These are phyloP conservation scores for Aspergillus tanneri DNA, from an alignment of 2,329 filamentous ascomycete genomes.

Conservation along the genomic window DNA sequence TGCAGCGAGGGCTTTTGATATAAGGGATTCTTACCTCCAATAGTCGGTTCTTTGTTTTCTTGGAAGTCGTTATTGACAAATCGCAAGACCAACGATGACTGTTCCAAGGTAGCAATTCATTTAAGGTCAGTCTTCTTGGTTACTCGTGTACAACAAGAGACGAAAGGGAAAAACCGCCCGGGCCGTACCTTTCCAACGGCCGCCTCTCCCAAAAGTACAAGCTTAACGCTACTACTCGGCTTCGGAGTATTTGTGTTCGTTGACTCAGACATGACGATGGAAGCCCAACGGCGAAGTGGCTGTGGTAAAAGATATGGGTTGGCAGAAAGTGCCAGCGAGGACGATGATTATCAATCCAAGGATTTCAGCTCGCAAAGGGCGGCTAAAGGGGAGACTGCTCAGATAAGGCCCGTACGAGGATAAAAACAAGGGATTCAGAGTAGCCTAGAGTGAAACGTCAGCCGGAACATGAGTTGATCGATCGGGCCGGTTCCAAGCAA, in stretches of 20 bases:
- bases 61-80: conserved; percentile 99
- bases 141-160: conserved; percentile 19
- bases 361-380: conserved; percentile 25
- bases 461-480: conserved; percentile 17
- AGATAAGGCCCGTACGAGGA: background rate
- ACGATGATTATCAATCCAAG: conserved; percentile 24
- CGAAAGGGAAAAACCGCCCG: conserved; percentile 7
- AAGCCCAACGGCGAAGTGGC: conserved; percentile 19
- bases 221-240: conserved; percentile 99
- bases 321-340: conserved; percentile 26
- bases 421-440: conserved; percentile 16
- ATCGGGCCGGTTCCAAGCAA: conserved; percentile 14
- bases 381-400: conserved; percentile 4
- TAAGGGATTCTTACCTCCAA: conserved; percentile 67
- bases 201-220: conserved; percentile 94
- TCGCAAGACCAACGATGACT: conserved; percentile 95
- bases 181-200: conserved; percentile 88
- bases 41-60: conserved; percentile 99
- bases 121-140: conserved; percentile 21
- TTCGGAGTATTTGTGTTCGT: conserved; percentile 69
- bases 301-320: conserved; percentile 29
- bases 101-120: conserved; percentile 15
- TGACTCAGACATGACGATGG: conserved; percentile 66
- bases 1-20: conserved; percentile 1
- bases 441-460: conserved; percentile 23